Evolutionary conservation across 352 stramenopile genomes (phyloP).

Genomic region (Phytophthora meadii): DNA sequence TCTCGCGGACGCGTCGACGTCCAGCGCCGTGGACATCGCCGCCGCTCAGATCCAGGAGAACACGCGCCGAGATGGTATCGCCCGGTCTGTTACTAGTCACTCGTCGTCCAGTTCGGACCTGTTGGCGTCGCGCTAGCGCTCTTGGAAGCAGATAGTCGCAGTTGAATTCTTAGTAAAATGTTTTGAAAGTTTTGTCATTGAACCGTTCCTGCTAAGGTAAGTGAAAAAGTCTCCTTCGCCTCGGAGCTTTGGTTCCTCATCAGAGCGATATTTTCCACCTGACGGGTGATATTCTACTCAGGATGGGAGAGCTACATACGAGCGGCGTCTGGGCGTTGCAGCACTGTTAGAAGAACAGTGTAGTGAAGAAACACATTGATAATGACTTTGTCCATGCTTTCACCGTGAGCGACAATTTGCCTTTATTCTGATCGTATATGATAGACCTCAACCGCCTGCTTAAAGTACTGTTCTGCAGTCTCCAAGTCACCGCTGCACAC

Average conservation of each 20-base stretch:
- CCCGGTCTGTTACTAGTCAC: slow-evolving; percentile 30
- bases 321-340: slow-evolving; percentile 27
- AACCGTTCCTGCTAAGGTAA: not conserved
- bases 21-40: slow-evolving; percentile 37
- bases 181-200: slow-evolving; percentile 18
- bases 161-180: slow-evolving; percentile 29
- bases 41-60: slow-evolving; percentile 34
- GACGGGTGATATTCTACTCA: slow-evolving; percentile 25
- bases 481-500: slow-evolving; percentile 9
- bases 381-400: slow-evolving; percentile 22
- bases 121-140: slow-evolving; percentile 20
- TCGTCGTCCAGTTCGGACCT: slow-evolving; percentile 38
- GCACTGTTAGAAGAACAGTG: slow-evolving; percentile 13
- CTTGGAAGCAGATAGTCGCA: slow-evolving; percentile 25
- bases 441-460: slow-evolving; percentile 22
- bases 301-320: slow-evolving; percentile 9
- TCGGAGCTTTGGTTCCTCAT: slow-evolving; percentile 24
- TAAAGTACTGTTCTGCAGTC: slow-evolving; percentile 28
- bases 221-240: slow-evolving; percentile 8
- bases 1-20: slow-evolving; percentile 32
- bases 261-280: slow-evolving; percentile 27
- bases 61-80: slow-evolving; percentile 21
- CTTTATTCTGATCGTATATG: slow-evolving; percentile 30
- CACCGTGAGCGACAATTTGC: slow-evolving; percentile 12
- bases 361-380: slow-evolving; percentile 35